These are phyloP conservation scores for Carex cristatella DNA, from an alignment of 176 grass and related monocot genomes.

Conservation along the genomic window DNA sequence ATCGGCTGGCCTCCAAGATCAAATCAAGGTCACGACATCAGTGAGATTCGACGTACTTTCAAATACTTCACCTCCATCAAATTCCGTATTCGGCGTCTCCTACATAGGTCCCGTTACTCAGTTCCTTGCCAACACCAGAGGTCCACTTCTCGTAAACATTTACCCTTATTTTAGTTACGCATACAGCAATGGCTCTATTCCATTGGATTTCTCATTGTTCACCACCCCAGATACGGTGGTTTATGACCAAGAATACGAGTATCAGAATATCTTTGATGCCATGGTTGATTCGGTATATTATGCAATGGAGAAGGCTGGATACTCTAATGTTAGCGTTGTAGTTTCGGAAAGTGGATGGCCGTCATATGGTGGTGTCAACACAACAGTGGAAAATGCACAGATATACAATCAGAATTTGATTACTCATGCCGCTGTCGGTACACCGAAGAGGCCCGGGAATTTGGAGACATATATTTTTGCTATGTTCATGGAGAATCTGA, in stretches of 20 bases:
- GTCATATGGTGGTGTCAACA: constrained; percentile 37
- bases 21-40: constrained; percentile 57
- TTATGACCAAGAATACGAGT: constrained; percentile 11
- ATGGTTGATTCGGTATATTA: constrained; percentile 40
- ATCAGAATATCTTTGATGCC: constrained; percentile 59
- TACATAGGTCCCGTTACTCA: constrained; percentile 27
- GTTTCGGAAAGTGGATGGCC: constrained; percentile 74
- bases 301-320: constrained; percentile 48
- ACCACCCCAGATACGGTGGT: constrained; percentile 30
- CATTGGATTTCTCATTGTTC: constrained; percentile 39
- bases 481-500: constrained; percentile 73
- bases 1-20: not conserved
- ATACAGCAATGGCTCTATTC: constrained; percentile 22
- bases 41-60: constrained; percentile 28
- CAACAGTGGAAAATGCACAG: constrained; percentile 33
- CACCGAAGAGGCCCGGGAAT: constrained; percentile 26
- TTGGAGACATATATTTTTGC: constrained; percentile 52
- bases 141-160: constrained; percentile 54
- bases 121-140: constrained; percentile 26
- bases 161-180: constrained; percentile 63
- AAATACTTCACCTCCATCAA: constrained; percentile 49
- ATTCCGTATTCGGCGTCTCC: constrained; percentile 24
- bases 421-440: constrained; percentile 32
- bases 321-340: constrained; percentile 16
- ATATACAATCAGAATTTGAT: constrained; percentile 63